phyloP scores from a whole-genome alignment of 768 basidiomycete genomes.

The Suillus variegatus region DNA sequence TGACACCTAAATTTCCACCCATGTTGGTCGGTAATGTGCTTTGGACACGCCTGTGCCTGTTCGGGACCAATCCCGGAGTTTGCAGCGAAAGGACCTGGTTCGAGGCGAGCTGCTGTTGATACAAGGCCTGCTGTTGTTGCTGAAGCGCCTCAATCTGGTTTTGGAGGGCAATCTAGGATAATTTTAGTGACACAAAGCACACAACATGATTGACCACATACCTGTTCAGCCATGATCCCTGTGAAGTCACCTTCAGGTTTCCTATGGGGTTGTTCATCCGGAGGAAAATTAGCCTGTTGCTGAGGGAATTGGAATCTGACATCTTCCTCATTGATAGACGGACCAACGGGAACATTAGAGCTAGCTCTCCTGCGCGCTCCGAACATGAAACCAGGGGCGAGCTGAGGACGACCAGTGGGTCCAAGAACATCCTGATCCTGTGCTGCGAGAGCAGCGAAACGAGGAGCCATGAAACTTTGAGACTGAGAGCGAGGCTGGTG shows the following conservation, averaged over 20 bases:
- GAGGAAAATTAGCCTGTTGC: constrained; percentile 44
- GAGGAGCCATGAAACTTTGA: constrained; percentile 85
- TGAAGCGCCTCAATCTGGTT: constrained; percentile 88
- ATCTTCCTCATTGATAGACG: constrained; percentile 81
- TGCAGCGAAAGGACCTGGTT: constrained; percentile 83
- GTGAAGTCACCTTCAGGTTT: constrained; percentile 74
- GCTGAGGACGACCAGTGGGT: constrained; percentile 81
- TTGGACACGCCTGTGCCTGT: constrained; percentile 83
- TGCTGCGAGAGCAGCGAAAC: constrained; percentile 79
- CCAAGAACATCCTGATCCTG: constrained; percentile 66
- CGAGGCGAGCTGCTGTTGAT: constrained; percentile 88
- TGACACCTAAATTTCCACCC: constrained; percentile 45
- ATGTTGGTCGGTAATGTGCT: constrained; percentile 73
- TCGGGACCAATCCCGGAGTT: constrained; percentile 70
- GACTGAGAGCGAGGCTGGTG: constrained; percentile 77
- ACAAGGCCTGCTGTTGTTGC: constrained; percentile 87
- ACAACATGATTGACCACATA: constrained; percentile 31
- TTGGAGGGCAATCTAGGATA: constrained; percentile 77
- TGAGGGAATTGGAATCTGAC: constrained; percentile 83
- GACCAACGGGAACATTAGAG: constrained; percentile 56
- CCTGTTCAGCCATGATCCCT: constrained; percentile 96
- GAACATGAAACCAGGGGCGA: constrained; percentile 92
- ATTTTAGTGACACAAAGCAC: constrained; percentile 12
- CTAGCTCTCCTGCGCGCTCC: constrained; percentile 63
- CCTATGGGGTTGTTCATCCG: constrained; percentile 45